Evolutionary conservation across 331 rosid genomes (phyloP), one percentile per base, ranked within the genome.

Genomic region (Stylosanthes scabra): DNA sequence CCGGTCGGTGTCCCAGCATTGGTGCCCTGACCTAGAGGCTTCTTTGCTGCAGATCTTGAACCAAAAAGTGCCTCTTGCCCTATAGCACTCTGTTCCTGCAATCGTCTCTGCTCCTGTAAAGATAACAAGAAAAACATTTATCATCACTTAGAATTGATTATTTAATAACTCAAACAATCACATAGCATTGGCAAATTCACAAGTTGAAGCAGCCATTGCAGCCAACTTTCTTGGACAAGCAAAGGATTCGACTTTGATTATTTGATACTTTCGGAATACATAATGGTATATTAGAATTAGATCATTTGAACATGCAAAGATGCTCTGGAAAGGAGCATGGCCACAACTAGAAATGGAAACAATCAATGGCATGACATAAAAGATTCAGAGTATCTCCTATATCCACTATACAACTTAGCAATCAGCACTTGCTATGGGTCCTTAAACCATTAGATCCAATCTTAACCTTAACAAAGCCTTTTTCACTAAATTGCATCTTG

Each of bases 51-150:
- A 9, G 95, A 88, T 83, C 74, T 89, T 13, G 92, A 85, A 73
- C 97, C 97, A 85, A 78, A 91, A 75, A 81, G 74, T 80, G 85
- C 75, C 76, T 89, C 96, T 72, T 93, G 93, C 78, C 87, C 93
- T 28, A 85, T 80, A 61, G 83, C 86, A 28, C 54, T 87, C 70
- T 88, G 97, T 58, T 93, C 98, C 50, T 81, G 92, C 78, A 78
- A 74, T 68, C 91, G 72, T 74, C 83, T 93, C 77, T 81, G 91
- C 77, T 93, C 97, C 93, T 91, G 88, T 66, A 27, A 54, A 37
- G 51, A 49, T 31, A 27, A 56, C 49, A 71, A 61, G 52, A 58
- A 62, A 28, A 61, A 75, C 51, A 28, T 40, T 42, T 13, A 56
- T 46, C 52, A 3, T 46, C 52, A 3, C 5, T 46, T 11, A 4